phyloP scores from a whole-genome alignment of 768 basidiomycete genomes.

The Russula sp. region DNA sequence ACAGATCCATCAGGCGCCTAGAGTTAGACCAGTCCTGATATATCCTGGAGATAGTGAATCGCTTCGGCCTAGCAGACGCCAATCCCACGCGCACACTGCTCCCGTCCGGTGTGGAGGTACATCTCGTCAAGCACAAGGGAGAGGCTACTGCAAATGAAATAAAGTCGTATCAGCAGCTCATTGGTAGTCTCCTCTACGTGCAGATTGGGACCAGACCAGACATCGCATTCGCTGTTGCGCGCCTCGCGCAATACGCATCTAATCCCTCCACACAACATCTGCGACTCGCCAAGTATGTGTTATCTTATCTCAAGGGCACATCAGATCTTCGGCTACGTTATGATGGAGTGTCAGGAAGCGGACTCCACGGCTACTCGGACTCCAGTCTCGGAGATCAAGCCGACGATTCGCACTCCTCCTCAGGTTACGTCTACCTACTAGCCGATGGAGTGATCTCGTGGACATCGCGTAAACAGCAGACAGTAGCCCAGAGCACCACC shows the following conservation, averaged over 20 bases:
- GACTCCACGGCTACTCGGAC: slow-evolving; percentile 24
- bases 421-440: too few species aligned
- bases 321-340: neutral
- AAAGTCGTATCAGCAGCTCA: neutral
- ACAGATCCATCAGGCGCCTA: too few species aligned
- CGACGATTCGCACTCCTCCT: neutral
- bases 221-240: neutral
- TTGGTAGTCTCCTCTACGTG: neutral
- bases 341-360: neutral
- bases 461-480: too few species aligned
- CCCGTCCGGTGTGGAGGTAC: neutral
- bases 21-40: too few species aligned
- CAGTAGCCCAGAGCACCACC: too few species aligned
- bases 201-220: neutral
- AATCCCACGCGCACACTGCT: neutral
- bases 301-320: too few species aligned
- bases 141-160: neutral
- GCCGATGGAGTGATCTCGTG: too few species aligned
- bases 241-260: neutral
- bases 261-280: too few species aligned
- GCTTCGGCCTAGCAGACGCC: neutral
- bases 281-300: too few species aligned
- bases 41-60: neutral
- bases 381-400: slow-evolving; percentile 27
- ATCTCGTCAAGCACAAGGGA: neutral